phyloP scores from a whole-genome alignment of 2,329 filamentous ascomycete genomes.

The Hypoxylon sp. region DNA sequence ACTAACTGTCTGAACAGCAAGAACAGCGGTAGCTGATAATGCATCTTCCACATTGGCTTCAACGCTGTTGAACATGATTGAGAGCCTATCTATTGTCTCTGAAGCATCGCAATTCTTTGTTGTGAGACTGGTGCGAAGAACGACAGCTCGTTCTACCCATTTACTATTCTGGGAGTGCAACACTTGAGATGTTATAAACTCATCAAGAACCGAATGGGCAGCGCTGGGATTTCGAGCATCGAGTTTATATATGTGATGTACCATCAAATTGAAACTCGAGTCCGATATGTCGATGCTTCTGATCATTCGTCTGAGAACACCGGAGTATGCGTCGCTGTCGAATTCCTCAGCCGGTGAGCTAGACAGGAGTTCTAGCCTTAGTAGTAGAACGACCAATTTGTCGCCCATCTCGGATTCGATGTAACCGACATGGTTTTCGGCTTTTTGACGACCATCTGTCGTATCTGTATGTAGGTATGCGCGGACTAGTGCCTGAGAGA shows the following conservation, averaged over 20 bases:
- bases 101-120: constrained; percentile 56
- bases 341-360: constrained; percentile 57
- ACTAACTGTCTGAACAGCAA: constrained; percentile 71
- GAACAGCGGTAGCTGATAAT: constrained; percentile 68
- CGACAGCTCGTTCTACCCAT: constrained; percentile 74
- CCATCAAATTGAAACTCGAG: constrained; percentile 69
- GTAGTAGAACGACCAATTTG: constrained; percentile 70
- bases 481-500: constrained; percentile 71
- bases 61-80: constrained; percentile 47
- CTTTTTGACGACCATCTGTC: constrained; percentile 56
- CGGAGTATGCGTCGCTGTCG: constrained; percentile 57
- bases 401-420: constrained; percentile 71
- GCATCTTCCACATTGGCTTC: constrained; percentile 54
- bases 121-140: constrained; percentile 73
- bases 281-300: constrained; percentile 67
- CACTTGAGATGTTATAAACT: constrained; percentile 69
- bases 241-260: constrained; percentile 74
- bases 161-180: constrained; percentile 56
- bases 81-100: constrained; percentile 43
- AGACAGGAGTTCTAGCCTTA: constrained; percentile 73
- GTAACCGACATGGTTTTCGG: constrained; percentile 64
- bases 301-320: constrained; percentile 69
- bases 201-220: constrained; percentile 64
- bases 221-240: constrained; percentile 61
- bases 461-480: constrained; percentile 59